These are phyloP conservation scores for Rhodotorula mucilaginosa DNA, from an alignment of 1,284 basidiomycete genomes.

Conservation along the genomic window DNA sequence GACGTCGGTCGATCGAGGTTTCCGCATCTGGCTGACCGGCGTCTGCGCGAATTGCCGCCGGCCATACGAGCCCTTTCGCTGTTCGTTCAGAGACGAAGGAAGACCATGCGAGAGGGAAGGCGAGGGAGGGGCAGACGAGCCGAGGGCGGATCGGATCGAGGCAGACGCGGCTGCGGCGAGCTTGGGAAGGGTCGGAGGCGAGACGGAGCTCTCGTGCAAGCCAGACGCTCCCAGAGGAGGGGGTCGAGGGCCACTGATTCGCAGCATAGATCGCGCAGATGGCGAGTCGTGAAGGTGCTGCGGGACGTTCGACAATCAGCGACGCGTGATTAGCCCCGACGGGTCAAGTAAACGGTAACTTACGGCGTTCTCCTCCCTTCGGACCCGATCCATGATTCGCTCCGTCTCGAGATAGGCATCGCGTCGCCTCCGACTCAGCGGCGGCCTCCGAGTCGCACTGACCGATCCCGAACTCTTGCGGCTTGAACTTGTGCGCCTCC, in stretches of 20 bases:
- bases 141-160: slow-evolving; percentile 27
- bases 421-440: too few species aligned
- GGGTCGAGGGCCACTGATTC: background rate
- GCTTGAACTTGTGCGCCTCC: background rate
- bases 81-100: background rate
- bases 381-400: too few species aligned
- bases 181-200: slow-evolving; percentile 20
- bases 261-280: background rate
- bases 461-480: background rate
- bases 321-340: too few species aligned
- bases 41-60: slow-evolving; percentile 10
- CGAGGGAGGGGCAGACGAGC: slow-evolving; percentile 8
- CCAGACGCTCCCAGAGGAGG: background rate
- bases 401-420: too few species aligned
- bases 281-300: background rate
- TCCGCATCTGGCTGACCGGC: background rate
- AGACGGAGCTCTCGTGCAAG: background rate
- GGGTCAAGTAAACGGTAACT: too few species aligned
- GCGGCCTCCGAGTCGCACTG: background rate
- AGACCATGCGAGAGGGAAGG: background rate
- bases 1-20: background rate
- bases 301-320: too few species aligned
- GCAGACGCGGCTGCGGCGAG: slow-evolving; percentile 34
- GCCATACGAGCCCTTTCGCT: slow-evolving; percentile 3
- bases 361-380: too few species aligned